A percentile compares a stretch with the other conserved stretches of the same genome.
Evolutionary conservation across 2,329 filamentous ascomycete species (phyloP).

Genomic region (Hortaea sp.): DNA sequence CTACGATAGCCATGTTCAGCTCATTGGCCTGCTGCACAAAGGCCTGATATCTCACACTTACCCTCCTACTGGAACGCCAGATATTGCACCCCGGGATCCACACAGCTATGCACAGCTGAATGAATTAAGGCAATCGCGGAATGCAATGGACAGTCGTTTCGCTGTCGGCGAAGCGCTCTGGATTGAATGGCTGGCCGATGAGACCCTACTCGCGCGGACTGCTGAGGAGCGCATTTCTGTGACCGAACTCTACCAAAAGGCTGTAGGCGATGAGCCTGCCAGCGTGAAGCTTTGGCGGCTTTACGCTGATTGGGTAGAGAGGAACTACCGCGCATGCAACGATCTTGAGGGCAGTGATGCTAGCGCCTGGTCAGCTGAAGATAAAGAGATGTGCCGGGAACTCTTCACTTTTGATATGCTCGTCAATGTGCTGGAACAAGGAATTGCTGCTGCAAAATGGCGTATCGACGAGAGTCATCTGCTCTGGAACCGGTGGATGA

Average conservation of each 20-base stretch:
- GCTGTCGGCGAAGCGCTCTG: constrained; percentile 68
- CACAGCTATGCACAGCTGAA: constrained; percentile 34
- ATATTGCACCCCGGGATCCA: constrained; percentile 21
- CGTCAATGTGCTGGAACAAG: constrained; percentile 60
- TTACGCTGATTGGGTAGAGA: constrained; percentile 70
- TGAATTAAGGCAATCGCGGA: constrained; percentile 41
- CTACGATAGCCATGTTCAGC: constrained; percentile 38
- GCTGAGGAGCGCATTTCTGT: constrained; percentile 59
- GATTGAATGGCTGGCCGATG: constrained; percentile 67
- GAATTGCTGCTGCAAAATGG: constrained; percentile 60
- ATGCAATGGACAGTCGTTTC: constrained; percentile 52
- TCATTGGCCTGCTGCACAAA: constrained; percentile 40
- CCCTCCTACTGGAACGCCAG: constrained; percentile 15
- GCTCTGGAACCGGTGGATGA: constrained; percentile 66
- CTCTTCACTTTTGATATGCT: constrained; percentile 60
- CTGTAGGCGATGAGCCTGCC: constrained; percentile 59
- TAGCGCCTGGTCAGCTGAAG: constrained; percentile 49
- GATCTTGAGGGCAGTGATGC: constrained; percentile 40
- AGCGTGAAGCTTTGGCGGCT: constrained; percentile 66
- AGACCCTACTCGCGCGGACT: constrained; percentile 49
- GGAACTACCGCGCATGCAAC: constrained; percentile 56
- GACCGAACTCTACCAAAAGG: constrained; percentile 62
- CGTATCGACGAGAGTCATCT: constrained; percentile 66
- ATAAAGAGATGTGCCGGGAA: constrained; percentile 58
- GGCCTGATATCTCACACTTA: constrained; percentile 34